phyloP scores from a whole-genome alignment of 1,139 yeast genomes.

The Hanseniaspora sp. region DNA sequence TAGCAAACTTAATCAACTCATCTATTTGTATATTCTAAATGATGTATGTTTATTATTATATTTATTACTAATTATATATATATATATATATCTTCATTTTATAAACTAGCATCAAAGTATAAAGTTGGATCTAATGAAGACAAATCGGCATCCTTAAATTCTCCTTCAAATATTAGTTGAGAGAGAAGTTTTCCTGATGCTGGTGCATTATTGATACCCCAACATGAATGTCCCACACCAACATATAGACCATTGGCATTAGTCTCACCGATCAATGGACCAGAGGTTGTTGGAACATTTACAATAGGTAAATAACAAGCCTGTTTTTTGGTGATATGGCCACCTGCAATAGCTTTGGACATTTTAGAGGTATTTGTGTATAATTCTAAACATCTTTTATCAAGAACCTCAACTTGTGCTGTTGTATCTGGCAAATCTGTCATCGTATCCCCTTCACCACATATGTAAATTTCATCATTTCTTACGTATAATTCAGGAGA shows the following conservation, averaged over 20 bases:
- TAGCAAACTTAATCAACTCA: no score
- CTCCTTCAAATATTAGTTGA: slow-evolving; percentile 80
- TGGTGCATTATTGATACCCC: slow-evolving; percentile 98
- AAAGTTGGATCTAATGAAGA: slow-evolving; percentile 73
- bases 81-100: not conserved
- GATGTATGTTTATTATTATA: not conserved
- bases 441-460: slow-evolving; percentile 92
- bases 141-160: slow-evolving; percentile 63
- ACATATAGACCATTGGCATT: slow-evolving; percentile 66
- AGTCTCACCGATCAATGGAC: slow-evolving; percentile 90
- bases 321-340: slow-evolving; percentile 71
- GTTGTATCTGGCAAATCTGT: slow-evolving; percentile 90
- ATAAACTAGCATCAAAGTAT: slow-evolving; percentile 60
- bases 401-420: slow-evolving; percentile 82
- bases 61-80: no score
- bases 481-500: slow-evolving; percentile 94
- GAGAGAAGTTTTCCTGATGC: slow-evolving; percentile 90
- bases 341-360: slow-evolving; percentile 59
- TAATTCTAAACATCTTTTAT: slow-evolving; percentile 77
- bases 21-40: no score
- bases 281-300: slow-evolving; percentile 82
- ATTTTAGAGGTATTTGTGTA: slow-evolving; percentile 72
- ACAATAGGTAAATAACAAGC: slow-evolving; percentile 94
- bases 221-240: slow-evolving; percentile 92
- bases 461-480: slow-evolving; percentile 88